A percentile compares a stretch with the other conserved stretches of the same genome.
Conservation (phyloP, 2,329 filamentous ascomycete species). For the Venturia carpophila region DNA sequence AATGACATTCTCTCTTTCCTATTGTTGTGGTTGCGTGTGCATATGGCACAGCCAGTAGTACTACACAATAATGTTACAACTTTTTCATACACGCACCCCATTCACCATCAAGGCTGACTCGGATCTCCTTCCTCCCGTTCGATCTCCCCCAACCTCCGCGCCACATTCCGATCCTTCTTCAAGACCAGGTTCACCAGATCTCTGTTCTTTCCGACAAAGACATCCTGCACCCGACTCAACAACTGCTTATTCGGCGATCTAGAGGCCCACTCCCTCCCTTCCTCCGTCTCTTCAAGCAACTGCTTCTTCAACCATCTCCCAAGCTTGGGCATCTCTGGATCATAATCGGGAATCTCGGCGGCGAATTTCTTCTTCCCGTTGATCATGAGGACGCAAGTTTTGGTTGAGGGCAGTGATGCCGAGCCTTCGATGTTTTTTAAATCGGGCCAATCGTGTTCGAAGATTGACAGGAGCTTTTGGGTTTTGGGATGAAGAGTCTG, state of each 20-base stretch:
- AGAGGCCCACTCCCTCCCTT: neutral
- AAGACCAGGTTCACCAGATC: slow-evolving; percentile 1
- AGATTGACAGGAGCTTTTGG: neutral
- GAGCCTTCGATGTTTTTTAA: neutral
- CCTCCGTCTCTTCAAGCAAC: slow-evolving; percentile 10
- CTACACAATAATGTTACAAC: too few relatives aligned
- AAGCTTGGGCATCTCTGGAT: neutral
- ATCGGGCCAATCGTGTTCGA: slow-evolving; percentile 9
- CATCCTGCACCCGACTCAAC: slow-evolving; percentile 18
- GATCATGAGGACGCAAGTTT: slow-evolving; percentile 11
- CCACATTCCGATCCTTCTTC: slow-evolving; percentile 7
- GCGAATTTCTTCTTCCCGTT: slow-evolving; percentile 17
- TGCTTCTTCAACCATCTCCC: slow-evolving; percentile 16
- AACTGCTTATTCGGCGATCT: neutral
- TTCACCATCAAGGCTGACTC: too few relatives aligned
- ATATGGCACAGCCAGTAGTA: too few relatives aligned
- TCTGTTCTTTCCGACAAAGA: neutral
- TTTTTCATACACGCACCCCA: too few relatives aligned
- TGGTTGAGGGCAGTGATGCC: neutral
- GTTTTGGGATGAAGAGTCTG: slow-evolving; percentile 40
- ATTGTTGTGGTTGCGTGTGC: too few relatives aligned
- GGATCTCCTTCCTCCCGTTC: too few relatives aligned
- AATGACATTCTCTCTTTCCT: too few relatives aligned
- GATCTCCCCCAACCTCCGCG: neutral
- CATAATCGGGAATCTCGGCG: neutral